Evolutionary conservation across 1,139 yeast species (phyloP).

Genomic region (Nadsonia starkeyi-henricii): DNA sequence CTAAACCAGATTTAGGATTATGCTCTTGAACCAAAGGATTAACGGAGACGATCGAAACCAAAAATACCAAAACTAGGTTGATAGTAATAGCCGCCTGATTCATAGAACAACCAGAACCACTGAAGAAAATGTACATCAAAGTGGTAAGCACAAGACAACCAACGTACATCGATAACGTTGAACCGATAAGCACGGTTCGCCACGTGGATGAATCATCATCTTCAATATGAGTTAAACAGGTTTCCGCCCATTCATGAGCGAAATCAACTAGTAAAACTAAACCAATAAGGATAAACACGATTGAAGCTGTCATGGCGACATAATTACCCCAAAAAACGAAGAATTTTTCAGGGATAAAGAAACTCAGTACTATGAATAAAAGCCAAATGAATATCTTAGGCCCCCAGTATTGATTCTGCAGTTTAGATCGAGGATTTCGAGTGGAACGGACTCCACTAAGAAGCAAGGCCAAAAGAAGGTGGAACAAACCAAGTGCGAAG

Average conservation of each 20-base stretch:
- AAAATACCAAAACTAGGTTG: slow-evolving; percentile 49
- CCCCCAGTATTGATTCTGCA: slow-evolving; percentile 88
- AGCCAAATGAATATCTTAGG: slow-evolving; percentile 54
- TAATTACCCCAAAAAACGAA: slow-evolving; percentile 86
- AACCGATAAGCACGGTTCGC: slow-evolving; percentile 71
- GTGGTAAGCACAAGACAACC: slow-evolving; percentile 59
- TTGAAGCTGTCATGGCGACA: slow-evolving; percentile 72
- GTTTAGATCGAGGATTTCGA: slow-evolving; percentile 59
- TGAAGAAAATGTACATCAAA: slow-evolving; percentile 72
- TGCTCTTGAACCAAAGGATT: slow-evolving; percentile 78
- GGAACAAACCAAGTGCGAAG: slow-evolving; percentile 74
- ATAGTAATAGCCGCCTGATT: slow-evolving; percentile 77
- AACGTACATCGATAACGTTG: slow-evolving; percentile 74
- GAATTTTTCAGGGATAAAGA: slow-evolving; percentile 74
- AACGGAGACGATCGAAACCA: slow-evolving; percentile 59
- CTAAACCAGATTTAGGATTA: slow-evolving; percentile 91
- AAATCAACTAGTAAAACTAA: slow-evolving; percentile 82
- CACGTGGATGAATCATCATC: slow-evolving; percentile 72
- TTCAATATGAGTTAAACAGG: slow-evolving; percentile 82
- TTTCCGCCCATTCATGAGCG: slow-evolving; percentile 99
- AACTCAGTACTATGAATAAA: slow-evolving; percentile 44
- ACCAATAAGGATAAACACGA: slow-evolving; percentile 79
- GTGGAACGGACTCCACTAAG: slow-evolving; percentile 68
- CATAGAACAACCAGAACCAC: slow-evolving; percentile 76
- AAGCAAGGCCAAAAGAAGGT: slow-evolving; percentile 52